These are phyloP conservation scores for Aspergillus amoenus DNA, from an alignment of 2,329 filamentous ascomycete genomes.

Conservation along the genomic window DNA sequence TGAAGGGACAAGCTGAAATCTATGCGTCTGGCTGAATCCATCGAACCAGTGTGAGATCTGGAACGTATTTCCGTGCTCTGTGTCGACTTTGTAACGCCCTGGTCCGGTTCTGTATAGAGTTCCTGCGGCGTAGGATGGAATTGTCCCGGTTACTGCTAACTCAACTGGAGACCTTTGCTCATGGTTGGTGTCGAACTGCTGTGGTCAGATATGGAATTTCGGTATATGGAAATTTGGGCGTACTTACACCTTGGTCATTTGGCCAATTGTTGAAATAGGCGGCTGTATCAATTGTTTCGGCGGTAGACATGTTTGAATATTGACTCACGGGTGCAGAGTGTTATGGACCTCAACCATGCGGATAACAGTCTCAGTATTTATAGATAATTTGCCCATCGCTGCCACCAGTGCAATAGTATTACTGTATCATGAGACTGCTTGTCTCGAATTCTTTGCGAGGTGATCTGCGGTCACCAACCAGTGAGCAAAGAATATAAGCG, in stretches of 20 bases:
- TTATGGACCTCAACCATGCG: not conserved
- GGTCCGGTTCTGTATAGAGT: slow-evolving; percentile 73
- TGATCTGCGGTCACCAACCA: not conserved
- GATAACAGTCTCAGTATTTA: not conserved
- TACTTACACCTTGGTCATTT: slow-evolving; percentile 51
- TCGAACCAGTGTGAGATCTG: slow-evolving; percentile 78
- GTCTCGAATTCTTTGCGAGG: not conserved
- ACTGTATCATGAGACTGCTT: not conserved
- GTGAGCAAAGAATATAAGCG: not conserved
- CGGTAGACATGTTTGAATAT: not conserved
- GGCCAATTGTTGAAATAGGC: slow-evolving; percentile 49
- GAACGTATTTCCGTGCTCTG: slow-evolving; percentile 58
- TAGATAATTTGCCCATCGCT: not conserved
- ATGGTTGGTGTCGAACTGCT: slow-evolving; percentile 65
- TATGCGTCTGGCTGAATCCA: slow-evolving; percentile 67
- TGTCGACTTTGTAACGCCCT: slow-evolving; percentile 63
- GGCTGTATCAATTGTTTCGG: not conserved
- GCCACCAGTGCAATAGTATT: not conserved
- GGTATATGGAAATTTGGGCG: not conserved
- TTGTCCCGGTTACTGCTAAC: slow-evolving; percentile 62
- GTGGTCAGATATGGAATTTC: slow-evolving; percentile 9
- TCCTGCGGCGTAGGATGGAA: slow-evolving; percentile 71
- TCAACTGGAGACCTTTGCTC: slow-evolving; percentile 66
- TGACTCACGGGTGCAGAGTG: not conserved
- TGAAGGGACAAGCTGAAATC: slow-evolving; percentile 64